Percentiles rank a stretch among this genome's conserved stretches.
Conservation (phyloP, 2,329 filamentous ascomycete genomes). For the Alternaria gaisen region DNA sequence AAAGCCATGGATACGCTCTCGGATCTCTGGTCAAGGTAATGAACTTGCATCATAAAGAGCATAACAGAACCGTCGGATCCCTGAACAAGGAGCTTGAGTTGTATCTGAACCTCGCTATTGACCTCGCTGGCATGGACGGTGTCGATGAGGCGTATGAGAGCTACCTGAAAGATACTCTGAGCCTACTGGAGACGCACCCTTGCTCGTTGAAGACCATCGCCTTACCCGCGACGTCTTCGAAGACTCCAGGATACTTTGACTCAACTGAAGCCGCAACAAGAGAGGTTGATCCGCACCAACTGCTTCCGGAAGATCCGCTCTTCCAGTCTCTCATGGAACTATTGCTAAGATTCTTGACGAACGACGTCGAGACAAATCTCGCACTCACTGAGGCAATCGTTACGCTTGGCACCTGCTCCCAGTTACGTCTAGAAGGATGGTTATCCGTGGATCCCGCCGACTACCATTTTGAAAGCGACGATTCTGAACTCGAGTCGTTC, state of each 20-base stretch:
- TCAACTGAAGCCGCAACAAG: slow-evolving; percentile 60
- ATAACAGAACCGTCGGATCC: slow-evolving; percentile 73
- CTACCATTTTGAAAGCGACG: slow-evolving; percentile 47
- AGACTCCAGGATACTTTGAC: slow-evolving; percentile 60
- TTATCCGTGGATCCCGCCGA: slow-evolving; percentile 73
- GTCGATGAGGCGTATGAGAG: slow-evolving; percentile 77
- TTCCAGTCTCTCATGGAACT: slow-evolving; percentile 64
- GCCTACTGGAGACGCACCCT: slow-evolving; percentile 74
- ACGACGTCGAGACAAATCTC: slow-evolving; percentile 90
- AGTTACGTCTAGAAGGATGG: slow-evolving; percentile 90
- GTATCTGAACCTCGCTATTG: slow-evolving; percentile 73
- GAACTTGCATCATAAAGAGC: slow-evolving; percentile 62
- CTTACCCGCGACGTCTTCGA: slow-evolving; percentile 67
- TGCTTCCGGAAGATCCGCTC: slow-evolving; percentile 70
- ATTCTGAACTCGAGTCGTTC: slow-evolving; percentile 33
- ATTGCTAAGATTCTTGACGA: slow-evolving; percentile 83
- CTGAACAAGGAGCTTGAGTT: slow-evolving; percentile 79
- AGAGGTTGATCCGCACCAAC: slow-evolving; percentile 66
- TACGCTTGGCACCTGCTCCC: slow-evolving; percentile 83
- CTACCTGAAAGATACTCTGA: slow-evolving; percentile 75
- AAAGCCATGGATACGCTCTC: slow-evolving; percentile 87
- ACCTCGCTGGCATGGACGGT: slow-evolving; percentile 72
- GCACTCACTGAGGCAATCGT: slow-evolving; percentile 85
- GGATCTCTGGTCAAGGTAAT: slow-evolving; percentile 77
- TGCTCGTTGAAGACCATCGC: slow-evolving; percentile 76